Evolutionary conservation across 495 filamentous ascomycete species (phyloP), one percentile per base, ranked within the genome.

Genomic region (Lichenothelia convexa): DNA sequence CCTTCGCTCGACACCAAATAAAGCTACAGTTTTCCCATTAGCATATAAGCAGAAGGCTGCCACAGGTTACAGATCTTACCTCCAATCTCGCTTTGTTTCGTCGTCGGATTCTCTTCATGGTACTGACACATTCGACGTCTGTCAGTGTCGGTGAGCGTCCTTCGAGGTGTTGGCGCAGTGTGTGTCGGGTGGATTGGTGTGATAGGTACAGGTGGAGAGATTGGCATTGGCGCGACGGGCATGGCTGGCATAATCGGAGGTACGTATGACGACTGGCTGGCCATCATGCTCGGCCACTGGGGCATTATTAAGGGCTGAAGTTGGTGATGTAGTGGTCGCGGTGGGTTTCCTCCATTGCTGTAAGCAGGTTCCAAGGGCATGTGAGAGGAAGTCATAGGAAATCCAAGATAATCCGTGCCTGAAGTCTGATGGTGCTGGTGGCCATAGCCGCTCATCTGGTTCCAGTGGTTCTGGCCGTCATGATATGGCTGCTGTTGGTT

Each of bases 61-160:
- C 1, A 33, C 17, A 18, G n/a, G 19, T 18, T n/a, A n/a, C n/a
- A n/a, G 3, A 15, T 36, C 71, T 57, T 64, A 85, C 80, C 75
- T 63, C 89, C 89, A 62, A 99, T 99, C 51, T 95, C 89, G 17
- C 86, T 93, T 57, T 99, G 89, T 60, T 95, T 93, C n/a, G 80
- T 80, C 36, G 70, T 78, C 31, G 87, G 89, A 50, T 95, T 75
- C 47, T 93, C 85, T 52, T 92, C 83, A 49, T 87, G 80, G 57
- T 92, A 99, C 47, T 83, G 67, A 54, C 89, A 95, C 86, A 99
- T 99, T 35, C 72, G 71, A 38, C 85, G 72, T 35, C 89, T 73
- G 50, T 94, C 86, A 21, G 80, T 74, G 56, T 95, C 87, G 17
- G 89, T 95, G 45, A 99, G 65, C 0, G 91, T 95, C 56, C 80